phyloP scores from a whole-genome alignment of 2,329 filamentous ascomycete genomes.

The Arthroderma sp. region DNA sequence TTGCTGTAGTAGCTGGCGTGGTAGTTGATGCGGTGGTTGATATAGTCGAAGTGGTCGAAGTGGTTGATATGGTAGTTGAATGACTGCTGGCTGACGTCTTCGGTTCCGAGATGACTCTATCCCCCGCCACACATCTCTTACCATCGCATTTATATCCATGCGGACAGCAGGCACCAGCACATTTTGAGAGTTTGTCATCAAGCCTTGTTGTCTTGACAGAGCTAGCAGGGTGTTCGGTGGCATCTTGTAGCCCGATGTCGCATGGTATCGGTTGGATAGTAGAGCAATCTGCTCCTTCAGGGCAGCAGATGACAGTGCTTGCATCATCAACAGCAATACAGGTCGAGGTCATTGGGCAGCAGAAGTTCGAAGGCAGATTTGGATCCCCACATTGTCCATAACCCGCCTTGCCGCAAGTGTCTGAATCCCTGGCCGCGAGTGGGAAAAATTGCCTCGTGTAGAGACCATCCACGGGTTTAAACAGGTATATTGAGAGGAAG shows the following conservation, averaged over 20 bases:
- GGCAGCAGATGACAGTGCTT: constrained; percentile 35
- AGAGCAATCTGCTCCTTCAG: constrained; percentile 27
- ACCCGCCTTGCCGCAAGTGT: constrained; percentile 19
- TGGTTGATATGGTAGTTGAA: constrained; percentile 12
- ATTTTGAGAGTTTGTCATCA: constrained; percentile 27
- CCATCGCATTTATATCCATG: constrained; percentile 33
- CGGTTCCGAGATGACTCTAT: constrained; percentile 16
- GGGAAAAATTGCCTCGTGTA: too few species aligned
- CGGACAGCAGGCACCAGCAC: constrained; percentile 33
- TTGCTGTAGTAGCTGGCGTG: constrained; percentile 9
- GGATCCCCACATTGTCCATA: constrained; percentile 24
- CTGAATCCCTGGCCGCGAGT: constrained; percentile 12
- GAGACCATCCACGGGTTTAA: too few species aligned
- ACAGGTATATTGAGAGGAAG: neutral
- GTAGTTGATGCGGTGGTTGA: constrained; percentile 13
- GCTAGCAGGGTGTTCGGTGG: constrained; percentile 23
- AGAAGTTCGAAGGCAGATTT: constrained; percentile 30
- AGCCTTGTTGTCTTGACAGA: constrained; percentile 31
- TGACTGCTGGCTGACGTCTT: constrained; percentile 11
- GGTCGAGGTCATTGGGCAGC: constrained; percentile 27
- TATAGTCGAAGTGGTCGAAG: constrained; percentile 11
- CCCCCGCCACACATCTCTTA: constrained; percentile 11
- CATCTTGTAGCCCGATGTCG: constrained; percentile 30
- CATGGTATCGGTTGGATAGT: constrained; percentile 32
- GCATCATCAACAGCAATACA: constrained; percentile 31